Evolutionary conservation across 2,329 filamentous ascomycete genomes (phyloP).

Genomic region (Sporothrix humicola): DNA sequence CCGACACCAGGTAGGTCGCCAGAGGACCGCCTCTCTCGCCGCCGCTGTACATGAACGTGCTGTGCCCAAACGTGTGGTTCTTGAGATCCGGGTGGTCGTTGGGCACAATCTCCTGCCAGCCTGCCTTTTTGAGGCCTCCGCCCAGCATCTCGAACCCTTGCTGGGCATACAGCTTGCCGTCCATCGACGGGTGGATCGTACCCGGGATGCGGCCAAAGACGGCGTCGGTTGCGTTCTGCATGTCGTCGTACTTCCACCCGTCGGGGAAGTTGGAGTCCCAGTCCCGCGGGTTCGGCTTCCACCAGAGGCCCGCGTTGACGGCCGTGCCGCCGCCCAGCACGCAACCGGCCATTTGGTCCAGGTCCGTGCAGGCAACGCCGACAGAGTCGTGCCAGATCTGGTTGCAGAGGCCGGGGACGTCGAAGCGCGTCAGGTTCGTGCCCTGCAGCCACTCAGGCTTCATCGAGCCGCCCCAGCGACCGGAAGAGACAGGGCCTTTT

Average conservation of each 20-base stretch:
- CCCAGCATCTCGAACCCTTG: conserved; percentile 68
- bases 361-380: conserved; percentile 66
- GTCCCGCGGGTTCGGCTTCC: conserved; percentile 68
- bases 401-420: conserved; percentile 73
- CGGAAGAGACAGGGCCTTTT: conserved; percentile 65
- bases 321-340: conserved; percentile 71
- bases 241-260: conserved; percentile 71
- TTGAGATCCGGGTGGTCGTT: conserved; percentile 64
- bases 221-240: conserved; percentile 62
- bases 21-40: conserved; percentile 69
- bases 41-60: conserved; percentile 67
- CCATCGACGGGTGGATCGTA: conserved; percentile 67
- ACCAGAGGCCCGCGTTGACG: conserved; percentile 72
- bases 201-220: conserved; percentile 74
- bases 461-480: conserved; percentile 67
- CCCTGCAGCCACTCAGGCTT: conserved; percentile 66
- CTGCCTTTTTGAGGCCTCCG: conserved; percentile 56
- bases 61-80: conserved; percentile 65
- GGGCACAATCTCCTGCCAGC: conserved; percentile 54
- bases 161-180: conserved; percentile 70
- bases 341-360: conserved; percentile 75
- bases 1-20: conserved; percentile 68
- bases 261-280: conserved; percentile 75
- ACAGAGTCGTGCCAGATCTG: conserved; percentile 69
- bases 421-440: conserved; percentile 70